Base-by-base conservation (phyloP, 192 early-diverging fungal genomes). In the Gonapodya sp. region DNA sequence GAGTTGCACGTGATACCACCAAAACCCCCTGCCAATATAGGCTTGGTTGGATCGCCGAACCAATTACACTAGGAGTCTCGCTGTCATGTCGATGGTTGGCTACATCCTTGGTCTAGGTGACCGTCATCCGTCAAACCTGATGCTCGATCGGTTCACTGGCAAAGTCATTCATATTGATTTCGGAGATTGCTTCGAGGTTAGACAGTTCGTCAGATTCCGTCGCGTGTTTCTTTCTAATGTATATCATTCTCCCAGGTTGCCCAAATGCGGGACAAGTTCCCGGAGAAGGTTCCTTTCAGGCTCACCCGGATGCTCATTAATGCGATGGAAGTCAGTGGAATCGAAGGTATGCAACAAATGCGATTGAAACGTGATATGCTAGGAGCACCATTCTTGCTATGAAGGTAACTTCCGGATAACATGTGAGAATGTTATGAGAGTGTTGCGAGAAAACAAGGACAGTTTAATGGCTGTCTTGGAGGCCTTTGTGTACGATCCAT, bases 141-240 rank as follows among this genome's bases (percentile, higher is more conserved):
- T 99, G 95, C 82, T 98, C 34, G 93, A 98, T 81, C 81, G 92
- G 16, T 89, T 89, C 32, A 94, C 94, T 18, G 96, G 96, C 79
- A 97, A 98, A 83, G 91, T 97, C 2, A 93, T 99, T 30, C 97
- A 99, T 80, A 97, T 99, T 83, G 97, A 99, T 86, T 95, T 98
- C 87, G 96, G 97, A 31, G 95, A 97, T 82, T 98, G 96, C 86
- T 98, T 98, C 80, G 96, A 98, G 91, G 93, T 92, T 86, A 79
- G 75, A 14, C 64, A 37, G 46, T 36, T 18, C 34, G 24, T 31
- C 14, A 2, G 30, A 73, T 31, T 82, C 2, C 78, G 30, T n/a
- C n/a, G 64, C 64, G 64, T 16, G 46, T 80, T 18, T 80, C 73
- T 18, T 32, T 31, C 64, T 0, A 0, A 30, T 46, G 30, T 74